phyloP scores from a whole-genome alignment of 108 stramenopile genomes.

The Skeletonema tropicum region DNA sequence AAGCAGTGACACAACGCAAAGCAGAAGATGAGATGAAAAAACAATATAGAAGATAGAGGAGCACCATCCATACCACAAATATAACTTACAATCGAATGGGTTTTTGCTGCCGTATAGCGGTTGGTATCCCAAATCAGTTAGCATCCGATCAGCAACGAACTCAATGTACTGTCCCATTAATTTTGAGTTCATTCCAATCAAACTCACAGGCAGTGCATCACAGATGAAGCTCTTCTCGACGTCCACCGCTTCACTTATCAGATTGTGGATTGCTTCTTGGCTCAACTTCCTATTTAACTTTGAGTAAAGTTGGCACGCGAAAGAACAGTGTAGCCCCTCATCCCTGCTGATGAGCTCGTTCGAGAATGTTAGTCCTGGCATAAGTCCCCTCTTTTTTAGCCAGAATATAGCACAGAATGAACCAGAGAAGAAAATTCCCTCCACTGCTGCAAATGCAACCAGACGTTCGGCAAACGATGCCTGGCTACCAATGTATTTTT shows the following conservation, averaged over 20 bases:
- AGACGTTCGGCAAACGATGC: slow-evolving; percentile 86
- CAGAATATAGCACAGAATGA: slow-evolving; percentile 93
- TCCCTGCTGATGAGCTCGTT: slow-evolving; percentile 94
- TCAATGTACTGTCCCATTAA: slow-evolving; percentile 94
- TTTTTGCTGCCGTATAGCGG: slow-evolving; percentile 84
- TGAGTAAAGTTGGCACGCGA: slow-evolving; percentile 96
- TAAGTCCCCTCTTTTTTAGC: slow-evolving; percentile 91
- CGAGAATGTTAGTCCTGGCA: slow-evolving; percentile 91
- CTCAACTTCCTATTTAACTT: slow-evolving; percentile 86
- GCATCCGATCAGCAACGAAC: slow-evolving; percentile 89
- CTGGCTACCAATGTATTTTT: slow-evolving; percentile 70
- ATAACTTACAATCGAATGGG: slow-evolving; percentile 88
- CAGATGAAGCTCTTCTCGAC: slow-evolving; percentile 92
- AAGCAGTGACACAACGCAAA: slow-evolving; percentile 1
- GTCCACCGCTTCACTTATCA: slow-evolving; percentile 91
- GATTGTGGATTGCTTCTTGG: slow-evolving; percentile 72
- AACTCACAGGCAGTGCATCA: slow-evolving; percentile 88
- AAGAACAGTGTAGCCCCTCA: slow-evolving; percentile 95
- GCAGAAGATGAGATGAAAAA: background rate
- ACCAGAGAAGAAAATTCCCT: slow-evolving; percentile 93
- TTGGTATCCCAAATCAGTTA: slow-evolving; percentile 77
- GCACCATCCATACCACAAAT: background rate
- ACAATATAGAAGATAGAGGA: background rate
- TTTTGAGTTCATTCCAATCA: slow-evolving; percentile 92
- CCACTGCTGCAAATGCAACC: slow-evolving; percentile 92